Base-by-base conservation (phyloP, 1,284 basidiomycete species). In the Thelephora terrestris region DNA sequence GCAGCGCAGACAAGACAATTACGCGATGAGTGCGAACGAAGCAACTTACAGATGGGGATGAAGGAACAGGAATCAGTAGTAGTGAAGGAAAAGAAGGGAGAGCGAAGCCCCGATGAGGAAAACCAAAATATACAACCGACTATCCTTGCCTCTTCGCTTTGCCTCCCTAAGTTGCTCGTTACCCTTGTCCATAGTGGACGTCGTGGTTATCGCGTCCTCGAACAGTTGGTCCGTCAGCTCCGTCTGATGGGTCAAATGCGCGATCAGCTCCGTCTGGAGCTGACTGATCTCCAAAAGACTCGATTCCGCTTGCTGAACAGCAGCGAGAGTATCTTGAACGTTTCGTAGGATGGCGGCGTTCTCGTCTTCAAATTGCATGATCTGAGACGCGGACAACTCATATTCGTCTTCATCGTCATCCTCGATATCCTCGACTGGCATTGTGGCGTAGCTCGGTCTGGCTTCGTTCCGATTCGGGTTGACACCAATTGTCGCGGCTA, bases 321-420 rank as follows among this genome's bases (percentile, higher is more conserved):
- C 82, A 55, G 83, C 85, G 21, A 95, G 71, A 14, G 86, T 88
- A 56, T 89, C 80, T 61, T 93, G 86, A 24, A 90, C 85, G 40
- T 77, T 77, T 55, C 82, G 81, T 48, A 95, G 67, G 48, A 95
- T 83, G 53, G 79, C 80, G 27, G 89, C 87, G 55, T 94, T 92
- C 64, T 95, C 91, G 18, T 78, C 73, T 65, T 95, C 92, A 58
- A 95, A 95, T 63, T 91, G 87, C 57, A 89, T 79, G 47, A 94
- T 91, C 62, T 95, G 91, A 10, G 85, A 88, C 40, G 79, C 73
- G 0, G 85, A 79, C 10, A 93, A 69, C 59, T 89, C 84, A 29
- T 86, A 67, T 53, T 86, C 84, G 50, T 85, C 83, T 42, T 85
- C 79, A 47, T 85, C 82, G 49, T 83, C 81, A 56, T 66, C 58